Conservation (phyloP, 2,329 filamentous ascomycete genomes). For the Drechslerella coelobrocha region DNA sequence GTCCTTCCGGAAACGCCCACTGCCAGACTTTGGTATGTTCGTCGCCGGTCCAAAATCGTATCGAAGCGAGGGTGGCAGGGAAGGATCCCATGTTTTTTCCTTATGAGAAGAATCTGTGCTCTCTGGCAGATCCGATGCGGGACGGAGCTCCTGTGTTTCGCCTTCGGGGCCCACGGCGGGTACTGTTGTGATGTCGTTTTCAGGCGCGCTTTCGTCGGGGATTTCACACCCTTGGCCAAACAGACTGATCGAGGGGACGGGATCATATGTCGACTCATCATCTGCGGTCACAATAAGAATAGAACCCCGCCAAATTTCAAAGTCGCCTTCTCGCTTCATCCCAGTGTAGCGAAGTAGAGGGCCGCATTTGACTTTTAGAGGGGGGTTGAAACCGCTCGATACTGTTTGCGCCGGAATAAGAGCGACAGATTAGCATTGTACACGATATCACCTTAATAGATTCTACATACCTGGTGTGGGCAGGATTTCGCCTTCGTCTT, state of each 20-base stretch:
- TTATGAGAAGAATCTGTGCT: slow-evolving; percentile 59
- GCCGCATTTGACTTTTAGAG: slow-evolving; percentile 85
- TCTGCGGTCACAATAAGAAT: slow-evolving; percentile 96
- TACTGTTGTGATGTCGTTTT: slow-evolving; percentile 17
- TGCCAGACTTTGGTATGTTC: slow-evolving; percentile 32
- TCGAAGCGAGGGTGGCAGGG: slow-evolving; percentile 31
- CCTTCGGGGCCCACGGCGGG: slow-evolving; percentile 20
- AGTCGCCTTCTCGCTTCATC: slow-evolving; percentile 67
- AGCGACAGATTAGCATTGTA: background rate
- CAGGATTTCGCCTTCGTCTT: slow-evolving; percentile 36
- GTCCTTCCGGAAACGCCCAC: slow-evolving; percentile 63
- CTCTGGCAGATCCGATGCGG: slow-evolving; percentile 55
- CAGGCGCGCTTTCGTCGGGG: slow-evolving; percentile 55
- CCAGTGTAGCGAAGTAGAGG: slow-evolving; percentile 90
- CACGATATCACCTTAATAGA: background rate
- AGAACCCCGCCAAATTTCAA: slow-evolving; percentile 88
- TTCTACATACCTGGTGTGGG: slow-evolving; percentile 52
- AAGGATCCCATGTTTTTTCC: slow-evolving; percentile 22
- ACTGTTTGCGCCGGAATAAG: slow-evolving; percentile 56
- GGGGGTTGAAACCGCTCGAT: slow-evolving; percentile 79
- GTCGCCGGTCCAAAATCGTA: slow-evolving; percentile 34
- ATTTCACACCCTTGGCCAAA: slow-evolving; percentile 66
- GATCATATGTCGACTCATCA: slow-evolving; percentile 79
- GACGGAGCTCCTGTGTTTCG: slow-evolving; percentile 26
- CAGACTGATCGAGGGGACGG: slow-evolving; percentile 76